phyloP scores from a whole-genome alignment of 1,139 yeast genomes.

The Blastobotrys arbuscula region DNA sequence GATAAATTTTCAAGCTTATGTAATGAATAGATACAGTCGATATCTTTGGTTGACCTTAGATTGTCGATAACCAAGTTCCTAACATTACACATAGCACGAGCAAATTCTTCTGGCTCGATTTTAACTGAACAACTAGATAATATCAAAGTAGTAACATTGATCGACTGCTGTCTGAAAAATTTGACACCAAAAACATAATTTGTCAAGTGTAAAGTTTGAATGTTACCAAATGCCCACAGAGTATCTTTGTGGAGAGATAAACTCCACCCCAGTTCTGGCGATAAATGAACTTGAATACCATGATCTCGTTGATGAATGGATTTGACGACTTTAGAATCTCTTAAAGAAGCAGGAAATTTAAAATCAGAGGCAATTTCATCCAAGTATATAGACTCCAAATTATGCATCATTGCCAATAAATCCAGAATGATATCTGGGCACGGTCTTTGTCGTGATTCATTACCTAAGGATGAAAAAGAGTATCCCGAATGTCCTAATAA shows the following conservation, averaged over 20 bases:
- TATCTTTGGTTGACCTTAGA: conserved; percentile 5
- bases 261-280: conserved; percentile 18
- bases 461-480: conserved; percentile 11
- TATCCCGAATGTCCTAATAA: conserved; percentile 13
- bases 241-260: conserved; percentile 8
- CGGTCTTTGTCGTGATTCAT: conserved; percentile 8
- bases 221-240: conserved; percentile 16
- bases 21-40: not conserved
- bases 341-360: conserved; percentile 12
- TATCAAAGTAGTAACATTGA: conserved; percentile 4
- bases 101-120: not conserved
- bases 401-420: conserved; percentile 15
- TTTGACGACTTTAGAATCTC: conserved; percentile 8
- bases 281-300: conserved; percentile 7
- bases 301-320: not conserved
- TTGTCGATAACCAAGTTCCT: conserved; percentile 10
- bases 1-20: conserved; percentile 7
- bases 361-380: conserved; percentile 19
- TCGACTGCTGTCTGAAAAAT: not conserved
- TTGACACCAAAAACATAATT: conserved; percentile 11
- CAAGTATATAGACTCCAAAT: conserved; percentile 16
- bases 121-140: conserved; percentile 13
- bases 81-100: conserved; percentile 3
- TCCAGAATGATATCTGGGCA: conserved; percentile 20
- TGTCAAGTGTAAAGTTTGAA: conserved; percentile 13